These are phyloP conservation scores for Kwoniella europaea DNA, from an alignment of 768 basidiomycete species.

Conservation along the genomic window DNA sequence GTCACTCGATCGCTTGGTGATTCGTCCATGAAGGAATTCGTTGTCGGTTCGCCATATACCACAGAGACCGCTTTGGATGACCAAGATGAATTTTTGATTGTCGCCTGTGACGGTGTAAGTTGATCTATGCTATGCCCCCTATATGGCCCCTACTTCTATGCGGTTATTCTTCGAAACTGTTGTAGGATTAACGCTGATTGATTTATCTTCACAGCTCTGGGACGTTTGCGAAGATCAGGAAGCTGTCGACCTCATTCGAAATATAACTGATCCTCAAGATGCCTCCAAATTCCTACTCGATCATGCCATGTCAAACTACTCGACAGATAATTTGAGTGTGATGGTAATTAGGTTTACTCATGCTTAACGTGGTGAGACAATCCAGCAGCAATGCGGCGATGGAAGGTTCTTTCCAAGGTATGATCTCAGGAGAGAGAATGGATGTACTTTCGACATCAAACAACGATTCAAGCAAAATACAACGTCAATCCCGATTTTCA, in stretches of 20 bases:
- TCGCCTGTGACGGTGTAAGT: conserved; percentile 97
- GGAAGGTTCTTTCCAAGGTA: background rate
- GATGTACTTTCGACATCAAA: no score
- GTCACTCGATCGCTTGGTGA: conserved; percentile 96
- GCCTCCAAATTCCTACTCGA: conserved; percentile 77
- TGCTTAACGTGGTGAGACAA: background rate
- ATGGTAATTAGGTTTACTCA: conserved; percentile 76
- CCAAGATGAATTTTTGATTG: conserved; percentile 89
- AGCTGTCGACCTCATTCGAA: conserved; percentile 81
- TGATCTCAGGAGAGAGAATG: background rate
- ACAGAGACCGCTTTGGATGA: conserved; percentile 93
- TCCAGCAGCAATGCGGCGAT: background rate
- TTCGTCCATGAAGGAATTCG: conserved; percentile 98
- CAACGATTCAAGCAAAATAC: no score
- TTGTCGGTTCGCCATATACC: conserved; percentile 96
- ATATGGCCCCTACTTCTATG: no score
- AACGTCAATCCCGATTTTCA: background rate
- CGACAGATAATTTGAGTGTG: conserved; percentile 92
- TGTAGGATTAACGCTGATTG: no score
- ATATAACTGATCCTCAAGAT: conserved; percentile 72
- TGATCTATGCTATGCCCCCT: conserved; percentile 20
- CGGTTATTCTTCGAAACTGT: no score
- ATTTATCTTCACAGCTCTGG: conserved; percentile 72
- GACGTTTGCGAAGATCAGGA: conserved; percentile 90
- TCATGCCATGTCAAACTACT: conserved; percentile 84